Conservation (phyloP, 257 asterid species). For the Rauvolfia tetraphylla region DNA sequence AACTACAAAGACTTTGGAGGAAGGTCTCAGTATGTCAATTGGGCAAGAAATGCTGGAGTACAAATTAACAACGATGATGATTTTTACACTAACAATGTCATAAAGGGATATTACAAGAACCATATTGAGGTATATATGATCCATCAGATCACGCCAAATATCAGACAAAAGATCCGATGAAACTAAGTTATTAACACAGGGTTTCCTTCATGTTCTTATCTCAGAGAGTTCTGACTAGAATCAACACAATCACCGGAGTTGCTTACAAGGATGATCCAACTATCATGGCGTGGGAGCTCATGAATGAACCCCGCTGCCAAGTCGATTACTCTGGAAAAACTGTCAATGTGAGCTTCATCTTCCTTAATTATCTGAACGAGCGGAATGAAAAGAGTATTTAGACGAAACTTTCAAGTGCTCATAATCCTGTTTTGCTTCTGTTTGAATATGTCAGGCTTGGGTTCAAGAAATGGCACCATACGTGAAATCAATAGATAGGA, state of each 20-base stretch:
- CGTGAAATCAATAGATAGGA: constrained; percentile 43
- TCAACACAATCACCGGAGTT: constrained; percentile 37
- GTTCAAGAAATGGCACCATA: constrained; percentile 52
- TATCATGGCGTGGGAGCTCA: constrained; percentile 60
- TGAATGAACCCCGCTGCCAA: constrained; percentile 57
- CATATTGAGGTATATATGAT: constrained; percentile 28
- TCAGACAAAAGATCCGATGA: too few species aligned
- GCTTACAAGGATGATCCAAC: constrained; percentile 47
- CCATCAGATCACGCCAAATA: too few species aligned
- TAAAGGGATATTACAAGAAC: constrained; percentile 41
- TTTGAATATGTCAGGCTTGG: constrained; percentile 27
- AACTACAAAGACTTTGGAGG: constrained; percentile 57
- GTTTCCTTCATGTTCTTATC: too few species aligned
- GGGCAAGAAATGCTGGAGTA: constrained; percentile 46
- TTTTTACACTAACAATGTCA: constrained; percentile 36
- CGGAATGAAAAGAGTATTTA: background rate
- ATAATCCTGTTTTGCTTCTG: background rate
- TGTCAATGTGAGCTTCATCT: constrained; percentile 24
- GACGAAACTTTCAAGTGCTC: background rate
- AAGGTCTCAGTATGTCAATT: constrained; percentile 35
- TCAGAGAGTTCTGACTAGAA: constrained; percentile 37
- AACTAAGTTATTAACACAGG: too few species aligned
- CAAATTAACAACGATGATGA: constrained; percentile 38
- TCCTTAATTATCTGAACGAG: background rate
- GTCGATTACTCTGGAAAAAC: constrained; percentile 45